Base-by-base conservation (phyloP, 495 filamentous ascomycete species). In the Hypoxylon rickii region DNA sequence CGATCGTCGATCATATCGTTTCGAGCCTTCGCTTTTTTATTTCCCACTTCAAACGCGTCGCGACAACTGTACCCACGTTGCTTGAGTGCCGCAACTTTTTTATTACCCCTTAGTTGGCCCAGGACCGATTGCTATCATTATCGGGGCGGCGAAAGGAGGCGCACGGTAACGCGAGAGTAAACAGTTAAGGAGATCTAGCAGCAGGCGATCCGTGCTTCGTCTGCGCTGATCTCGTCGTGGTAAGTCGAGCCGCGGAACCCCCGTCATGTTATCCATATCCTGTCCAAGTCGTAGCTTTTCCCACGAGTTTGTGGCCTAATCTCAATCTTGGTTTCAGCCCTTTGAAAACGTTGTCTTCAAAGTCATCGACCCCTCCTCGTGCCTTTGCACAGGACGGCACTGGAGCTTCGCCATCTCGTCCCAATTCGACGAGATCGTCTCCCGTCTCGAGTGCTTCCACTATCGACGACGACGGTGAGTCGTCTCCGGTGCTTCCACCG, bases 141-240 rank as follows among this genome's bases (percentile, higher is more conserved):
- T 61, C 41, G 58, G 58, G 38, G 32, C 34, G 39, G 45, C 21
- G 44, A 36, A 60, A 58, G 38, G 44, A 58, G 57, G 49, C 55
- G 55, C 48, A 48, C 51, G 46, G 43, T 55, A 60, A 51, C 51
- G 47, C 51, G 56, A 64, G 65, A 55, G 44, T 60, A 63, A 52
- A 49, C 63, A 63, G n/a, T 59, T 58, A 44, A 58, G 68, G 73
- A 79, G 76, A 65, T 65, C 69, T 72, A 76, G 79, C 71, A 69
- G 76, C 78, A 78, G 79, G 73, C 79, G 79, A 79, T 65, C 61
- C 60, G 53, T 58, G 55, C 62, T 62, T 79, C 78, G 79, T 81
- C 79, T 81, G 79, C 75, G 64, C 74, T 80, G 79, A 71, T 79
- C 77, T 79, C 73, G 64, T 69, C 58, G 67, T 68, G 71, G 79